Conservation (phyloP, 225 moss, liverwort and hornwort species). For the Pleurozium schreberi region DNA sequence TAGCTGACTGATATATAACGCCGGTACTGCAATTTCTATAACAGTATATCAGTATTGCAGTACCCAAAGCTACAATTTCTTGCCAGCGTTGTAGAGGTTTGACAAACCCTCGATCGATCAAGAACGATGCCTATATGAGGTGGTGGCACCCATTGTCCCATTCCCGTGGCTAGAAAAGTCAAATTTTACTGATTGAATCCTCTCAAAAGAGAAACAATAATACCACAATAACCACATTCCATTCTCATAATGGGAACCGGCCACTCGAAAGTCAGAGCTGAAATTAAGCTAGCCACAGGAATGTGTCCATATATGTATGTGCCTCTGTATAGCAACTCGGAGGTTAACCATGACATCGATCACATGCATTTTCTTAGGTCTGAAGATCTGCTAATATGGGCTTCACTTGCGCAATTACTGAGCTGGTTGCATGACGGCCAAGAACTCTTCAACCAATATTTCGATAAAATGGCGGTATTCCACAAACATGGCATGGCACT, state of each 20-base stretch:
- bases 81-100: background rate
- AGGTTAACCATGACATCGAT: background rate
- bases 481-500: no score
- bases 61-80: background rate
- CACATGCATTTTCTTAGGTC: background rate
- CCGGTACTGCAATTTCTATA: background rate
- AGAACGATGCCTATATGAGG: background rate
- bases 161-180: background rate
- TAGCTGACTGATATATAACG: background rate
- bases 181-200: background rate
- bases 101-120: background rate
- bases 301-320: background rate
- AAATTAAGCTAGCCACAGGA: background rate
- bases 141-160: background rate
- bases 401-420: slow-evolving; percentile 27
- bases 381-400: slow-evolving; percentile 19
- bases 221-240: no score
- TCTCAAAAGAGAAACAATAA: background rate
- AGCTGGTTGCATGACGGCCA: slow-evolving; percentile 23
- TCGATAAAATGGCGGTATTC: no score
- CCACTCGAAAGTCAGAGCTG: background rate
- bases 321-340: background rate
- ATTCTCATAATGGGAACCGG: background rate
- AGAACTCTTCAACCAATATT: no score
- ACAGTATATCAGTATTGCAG: no score